Evolutionary conservation across 106 monocot species (phyloP), one percentile per base, ranked within the genome.

Genomic region (Vanilla planifolia): DNA sequence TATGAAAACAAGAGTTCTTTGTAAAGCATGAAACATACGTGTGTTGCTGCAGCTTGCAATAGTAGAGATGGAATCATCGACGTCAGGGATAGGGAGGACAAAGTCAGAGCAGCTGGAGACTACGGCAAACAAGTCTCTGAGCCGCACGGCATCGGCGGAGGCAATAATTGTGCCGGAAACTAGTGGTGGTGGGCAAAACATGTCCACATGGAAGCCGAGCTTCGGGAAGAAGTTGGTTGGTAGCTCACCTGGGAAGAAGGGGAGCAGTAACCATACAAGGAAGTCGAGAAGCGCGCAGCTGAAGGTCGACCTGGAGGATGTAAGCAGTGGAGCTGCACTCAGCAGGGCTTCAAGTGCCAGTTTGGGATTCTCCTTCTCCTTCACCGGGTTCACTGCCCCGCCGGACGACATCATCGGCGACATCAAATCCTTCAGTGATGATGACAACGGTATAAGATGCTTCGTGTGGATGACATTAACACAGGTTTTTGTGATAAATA

Each of bases 341-440:
- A 88, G 88, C 67, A 33, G 87, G 20, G 84, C 92, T 11, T 88
- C 80, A 51, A 88, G 87, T 33, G 83, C 87, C 16, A 84, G 87
- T 60, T 60, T 92, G 27, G 80, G 84, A 29, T 87, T 92, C 70
- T 87, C 87, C 56, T 82, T 82, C 61, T 78, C 86, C 15, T 92
- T 84, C 60, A 84, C 87, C 9, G 92, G 92, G 6, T 84, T 84
- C 77, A 92, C 78, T 13, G 64, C 75, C 4, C 69, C 83, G 23
- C 80, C 80, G 41, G 85, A 83, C 55, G 74, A 79, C 23, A 53
- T 67, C 40, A 58, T 67, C 43, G 75, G 68, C 66, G 64, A 73
- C 19, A 19, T 39, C 2, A 62, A 47, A n/a, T 46, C 51, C 11
- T 75, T 83, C 48, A 79, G 75, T 39, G 82, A 86, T 30, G 81